Conservation (phyloP, 2,329 filamentous ascomycete species). For the Cryphonectria radicalis region DNA sequence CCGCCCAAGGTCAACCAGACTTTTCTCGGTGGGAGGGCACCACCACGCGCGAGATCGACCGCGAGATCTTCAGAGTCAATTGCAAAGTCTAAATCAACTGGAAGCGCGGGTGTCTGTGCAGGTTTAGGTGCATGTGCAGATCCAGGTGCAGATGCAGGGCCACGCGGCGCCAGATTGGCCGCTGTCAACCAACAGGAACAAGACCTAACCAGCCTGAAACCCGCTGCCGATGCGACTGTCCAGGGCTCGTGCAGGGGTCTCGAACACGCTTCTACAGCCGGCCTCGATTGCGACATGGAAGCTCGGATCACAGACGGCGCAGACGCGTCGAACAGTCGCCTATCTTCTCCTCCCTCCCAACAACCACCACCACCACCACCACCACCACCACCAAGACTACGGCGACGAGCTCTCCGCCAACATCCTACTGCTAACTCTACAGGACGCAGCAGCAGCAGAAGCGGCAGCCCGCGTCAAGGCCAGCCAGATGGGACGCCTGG, state of each 20-base stretch:
- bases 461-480: neutral
- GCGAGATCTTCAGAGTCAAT: neutral
- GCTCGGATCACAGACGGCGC: neutral
- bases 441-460: neutral
- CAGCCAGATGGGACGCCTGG: neutral
- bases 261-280: neutral
- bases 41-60: neutral
- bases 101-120: neutral
- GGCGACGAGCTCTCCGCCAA: neutral
- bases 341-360: neutral
- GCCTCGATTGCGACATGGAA: neutral
- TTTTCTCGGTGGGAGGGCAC: neutral
- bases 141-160: neutral
- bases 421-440: no score
- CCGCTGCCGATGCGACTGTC: constrained; percentile 20
- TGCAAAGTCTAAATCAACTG: neutral
- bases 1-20: constrained; percentile 24
- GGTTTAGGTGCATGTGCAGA: neutral
- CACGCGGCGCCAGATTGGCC: neutral
- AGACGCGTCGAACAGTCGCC: constrained; percentile 26
- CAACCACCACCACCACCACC: neutral
- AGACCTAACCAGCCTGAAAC: constrained; percentile 17
- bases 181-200: neutral
- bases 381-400: neutral
- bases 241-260: constrained; percentile 8